These are phyloP conservation scores for Grosmannia clavigera DNA, from an alignment of 2,329 filamentous ascomycete genomes.

Conservation along the genomic window DNA sequence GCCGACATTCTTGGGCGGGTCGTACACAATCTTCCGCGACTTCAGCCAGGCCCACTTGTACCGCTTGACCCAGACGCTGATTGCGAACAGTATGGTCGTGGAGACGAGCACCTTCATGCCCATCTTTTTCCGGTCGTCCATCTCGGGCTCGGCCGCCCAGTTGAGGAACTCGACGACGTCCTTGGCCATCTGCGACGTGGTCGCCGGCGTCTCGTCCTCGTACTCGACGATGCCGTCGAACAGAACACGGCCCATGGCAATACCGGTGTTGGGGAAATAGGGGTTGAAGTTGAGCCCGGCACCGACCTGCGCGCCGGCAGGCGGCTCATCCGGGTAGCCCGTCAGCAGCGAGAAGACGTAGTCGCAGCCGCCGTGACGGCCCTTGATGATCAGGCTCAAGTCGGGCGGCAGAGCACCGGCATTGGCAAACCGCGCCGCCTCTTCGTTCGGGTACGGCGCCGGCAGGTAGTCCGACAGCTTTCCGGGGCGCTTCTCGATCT, in stretches of 20 bases:
- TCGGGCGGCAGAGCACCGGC: constrained; percentile 95
- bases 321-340: constrained; percentile 92
- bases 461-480: constrained; percentile 98
- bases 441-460: constrained; percentile 94
- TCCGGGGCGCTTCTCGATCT: constrained; percentile 96
- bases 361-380: constrained; percentile 90
- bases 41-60: constrained; percentile 99
- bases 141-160: constrained; percentile 97
- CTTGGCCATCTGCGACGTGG: constrained; percentile 99
- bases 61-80: constrained; percentile 97
- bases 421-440: constrained; percentile 95
- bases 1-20: constrained; percentile 50
- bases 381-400: constrained; percentile 96
- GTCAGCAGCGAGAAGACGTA: constrained; percentile 97
- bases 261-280: constrained; percentile 98
- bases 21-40: constrained; percentile 86
- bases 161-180: constrained; percentile 98
- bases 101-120: constrained; percentile 90
- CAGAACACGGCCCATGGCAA: constrained; percentile 96
- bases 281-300: constrained; percentile 99
- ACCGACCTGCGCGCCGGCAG: constrained; percentile 73
- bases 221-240: constrained; percentile 98
- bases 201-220: constrained; percentile 88
- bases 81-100: constrained; percentile 62
- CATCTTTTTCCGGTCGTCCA: constrained; percentile 99